Evolutionary conservation across 129 eudicot genomes (phyloP), one percentile per base, ranked within the genome.

Genomic region (Flaveria sonorensis): DNA sequence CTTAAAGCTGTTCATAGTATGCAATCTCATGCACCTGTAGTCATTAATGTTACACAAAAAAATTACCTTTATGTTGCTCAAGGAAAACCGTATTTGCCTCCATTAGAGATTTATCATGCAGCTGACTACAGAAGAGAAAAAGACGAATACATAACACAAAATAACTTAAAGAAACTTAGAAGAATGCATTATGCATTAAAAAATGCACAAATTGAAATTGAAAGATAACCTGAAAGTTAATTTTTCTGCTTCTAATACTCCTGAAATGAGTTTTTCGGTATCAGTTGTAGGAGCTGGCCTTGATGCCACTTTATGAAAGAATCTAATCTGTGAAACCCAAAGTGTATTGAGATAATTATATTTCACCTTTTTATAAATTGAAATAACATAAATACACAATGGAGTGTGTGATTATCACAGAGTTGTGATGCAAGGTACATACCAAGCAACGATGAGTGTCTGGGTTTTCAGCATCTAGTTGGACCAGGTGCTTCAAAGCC

Each of bases 191-290:
- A 20, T 73, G 57, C 36, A 43, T 69, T 42, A 15, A 0, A 0
- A 52, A 39, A 51, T 71, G 47, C 42, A 70, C 12, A 32, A 63
- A 15, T 3, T 63, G 5, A 15, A 70, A 19, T 21, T 23, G 12
- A 26, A 48, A 45, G 50, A 45, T 65, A 42, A 91, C 99, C 99
- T 94, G 77, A 94, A 83, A 72, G 85, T 77, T 18, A 88, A 87
- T 19, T 89, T 85, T 83, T 94, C 99, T 65, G 96, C 99, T 80
- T 91, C 97, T 85, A 94, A 65, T 68, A 94, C 97, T 11, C 87
- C 87, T 70, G 81, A 89, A 68, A 94, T 84, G 70, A 94, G 96
- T 72, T 88, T 88, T 75, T 91, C 96, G 36, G 90, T 63, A 67
- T 94, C 96, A 46, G 89, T 87, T 57, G 80, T 90, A 55, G 97